Conservation (phyloP, 2,329 filamentous ascomycete species). For the Cladosporium sp. region DNA sequence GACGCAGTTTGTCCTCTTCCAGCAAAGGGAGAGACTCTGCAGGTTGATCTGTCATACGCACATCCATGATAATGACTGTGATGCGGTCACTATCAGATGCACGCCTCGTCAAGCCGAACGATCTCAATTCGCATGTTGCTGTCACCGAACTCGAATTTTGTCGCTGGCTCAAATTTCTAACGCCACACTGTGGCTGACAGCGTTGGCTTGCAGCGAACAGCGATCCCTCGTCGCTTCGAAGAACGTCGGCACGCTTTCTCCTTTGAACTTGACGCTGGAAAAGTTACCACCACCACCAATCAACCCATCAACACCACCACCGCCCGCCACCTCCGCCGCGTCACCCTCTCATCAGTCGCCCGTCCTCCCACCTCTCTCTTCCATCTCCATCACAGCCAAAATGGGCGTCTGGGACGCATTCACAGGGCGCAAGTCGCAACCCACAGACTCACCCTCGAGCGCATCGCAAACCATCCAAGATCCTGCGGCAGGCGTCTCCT, state of each 20-base stretch:
- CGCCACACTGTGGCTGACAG: slow-evolving; percentile 1
- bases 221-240: slow-evolving; percentile 2
- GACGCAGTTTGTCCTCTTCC: slow-evolving; percentile 17
- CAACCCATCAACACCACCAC: not conserved
- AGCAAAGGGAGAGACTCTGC: slow-evolving; percentile 10
- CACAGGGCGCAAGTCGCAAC: slow-evolving; percentile 53
- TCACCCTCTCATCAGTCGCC: not conserved
- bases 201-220: not conserved
- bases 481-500: slow-evolving; percentile 38
- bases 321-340: not conserved
- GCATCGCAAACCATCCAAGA: slow-evolving; percentile 41
- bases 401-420: slow-evolving; percentile 61
- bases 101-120: not conserved
- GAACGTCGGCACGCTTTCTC: slow-evolving; percentile 1
- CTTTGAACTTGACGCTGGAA: slow-evolving; percentile 6
- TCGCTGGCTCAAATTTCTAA: not conserved
- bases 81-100: not conserved
- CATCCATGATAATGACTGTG: not conserved
- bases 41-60: slow-evolving; percentile 2
- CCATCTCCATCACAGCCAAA: not conserved
- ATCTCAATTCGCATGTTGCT: not conserved
- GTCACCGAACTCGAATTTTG: not conserved
- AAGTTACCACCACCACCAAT: slow-evolving; percentile 3
- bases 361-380: not conserved
- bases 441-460: slow-evolving; percentile 35